Percentiles rank a stretch among this genome's conserved stretches.
Evolutionary conservation across 2,329 filamentous ascomycete genomes (phyloP).

Genomic region (Rhynchosporium agropyri): DNA sequence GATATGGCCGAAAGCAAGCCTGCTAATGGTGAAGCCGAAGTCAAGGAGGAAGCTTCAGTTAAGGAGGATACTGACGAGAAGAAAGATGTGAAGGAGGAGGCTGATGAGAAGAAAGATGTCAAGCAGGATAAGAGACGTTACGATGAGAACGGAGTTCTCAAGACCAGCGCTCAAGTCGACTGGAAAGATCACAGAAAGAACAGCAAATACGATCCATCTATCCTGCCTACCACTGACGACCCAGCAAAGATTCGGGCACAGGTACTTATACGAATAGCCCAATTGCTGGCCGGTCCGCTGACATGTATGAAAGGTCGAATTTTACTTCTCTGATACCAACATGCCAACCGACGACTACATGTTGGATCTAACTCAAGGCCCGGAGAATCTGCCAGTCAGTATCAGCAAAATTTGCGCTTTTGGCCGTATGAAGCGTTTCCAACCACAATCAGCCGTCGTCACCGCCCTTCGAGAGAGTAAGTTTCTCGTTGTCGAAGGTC

Average conservation of each 20-base stretch:
- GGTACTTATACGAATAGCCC: slow-evolving; percentile 45
- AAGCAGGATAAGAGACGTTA: slow-evolving; percentile 24
- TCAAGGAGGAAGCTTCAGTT: slow-evolving; percentile 1
- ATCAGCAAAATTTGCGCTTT: slow-evolving; percentile 81
- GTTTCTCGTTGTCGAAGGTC: slow-evolving; percentile 71
- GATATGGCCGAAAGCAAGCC: slow-evolving; percentile 26
- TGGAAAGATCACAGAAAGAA: slow-evolving; percentile 44
- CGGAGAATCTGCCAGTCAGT: slow-evolving; percentile 78
- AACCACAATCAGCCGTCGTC: slow-evolving; percentile 82
- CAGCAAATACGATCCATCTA: slow-evolving; percentile 59
- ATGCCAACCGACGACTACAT: slow-evolving; percentile 87
- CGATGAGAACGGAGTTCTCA: slow-evolving; percentile 35
- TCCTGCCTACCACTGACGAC: slow-evolving; percentile 60
- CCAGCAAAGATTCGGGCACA: slow-evolving; percentile 68
- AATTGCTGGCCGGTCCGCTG: slow-evolving; percentile 7
- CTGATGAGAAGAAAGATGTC: slow-evolving; percentile 15
- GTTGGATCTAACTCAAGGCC: slow-evolving; percentile 74
- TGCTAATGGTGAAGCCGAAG: slow-evolving; percentile 25
- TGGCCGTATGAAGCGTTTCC: slow-evolving; percentile 95
- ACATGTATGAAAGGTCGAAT: slow-evolving; percentile 69
- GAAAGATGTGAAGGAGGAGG: slow-evolving; percentile 22
- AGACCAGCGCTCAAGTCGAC: slow-evolving; percentile 36
- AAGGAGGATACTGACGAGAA: slow-evolving; percentile 23
- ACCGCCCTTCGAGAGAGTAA: slow-evolving; percentile 79
- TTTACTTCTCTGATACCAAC: slow-evolving; percentile 94